These are phyloP conservation scores for Pulchroboletus neoregius DNA, from an alignment of 1,284 basidiomycete genomes.

Conservation along the genomic window DNA sequence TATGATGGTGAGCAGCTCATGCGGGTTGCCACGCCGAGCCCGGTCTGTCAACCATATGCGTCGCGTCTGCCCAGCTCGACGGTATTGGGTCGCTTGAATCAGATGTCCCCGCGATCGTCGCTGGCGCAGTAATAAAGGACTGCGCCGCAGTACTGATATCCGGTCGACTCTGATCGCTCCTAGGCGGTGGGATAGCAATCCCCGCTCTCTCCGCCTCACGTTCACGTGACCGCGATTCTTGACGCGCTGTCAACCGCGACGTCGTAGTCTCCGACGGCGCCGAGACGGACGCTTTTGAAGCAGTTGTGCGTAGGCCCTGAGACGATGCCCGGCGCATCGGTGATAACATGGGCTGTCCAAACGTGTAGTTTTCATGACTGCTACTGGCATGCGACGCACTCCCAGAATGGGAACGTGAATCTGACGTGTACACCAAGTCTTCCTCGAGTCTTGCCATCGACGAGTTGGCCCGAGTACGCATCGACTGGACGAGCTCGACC, in stretches of 20 bases:
- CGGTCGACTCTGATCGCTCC: conserved; percentile 39
- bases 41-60: conserved; percentile 41
- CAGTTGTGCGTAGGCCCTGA: conserved; percentile 16
- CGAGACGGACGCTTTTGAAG: conserved; percentile 25
- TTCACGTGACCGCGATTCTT: conserved; percentile 13
- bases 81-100: conserved; percentile 33
- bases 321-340: conserved; percentile 22
- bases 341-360: conserved; percentile 50
- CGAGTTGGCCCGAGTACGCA: conserved; percentile 49
- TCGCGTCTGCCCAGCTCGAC: conserved; percentile 37
- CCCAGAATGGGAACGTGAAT: conserved; percentile 48
- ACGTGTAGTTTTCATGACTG: conserved; percentile 65
- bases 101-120: conserved; percentile 50
- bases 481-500: conserved; percentile 50
- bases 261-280: conserved; percentile 28
- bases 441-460: conserved; percentile 60
- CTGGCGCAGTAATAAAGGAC: conserved; percentile 63
- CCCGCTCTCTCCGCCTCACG: conserved; percentile 15
- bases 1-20: conserved; percentile 8
- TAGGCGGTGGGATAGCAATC: conserved; percentile 14
- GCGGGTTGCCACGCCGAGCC: conserved; percentile 22
- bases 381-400: conserved; percentile 45
- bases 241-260: conserved; percentile 21
- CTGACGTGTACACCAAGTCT: conserved; percentile 41
- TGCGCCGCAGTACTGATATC: conserved; percentile 64